Base-by-base conservation (phyloP, 2,329 filamentous ascomycete genomes). In the Chalaropsis ovoidea region DNA sequence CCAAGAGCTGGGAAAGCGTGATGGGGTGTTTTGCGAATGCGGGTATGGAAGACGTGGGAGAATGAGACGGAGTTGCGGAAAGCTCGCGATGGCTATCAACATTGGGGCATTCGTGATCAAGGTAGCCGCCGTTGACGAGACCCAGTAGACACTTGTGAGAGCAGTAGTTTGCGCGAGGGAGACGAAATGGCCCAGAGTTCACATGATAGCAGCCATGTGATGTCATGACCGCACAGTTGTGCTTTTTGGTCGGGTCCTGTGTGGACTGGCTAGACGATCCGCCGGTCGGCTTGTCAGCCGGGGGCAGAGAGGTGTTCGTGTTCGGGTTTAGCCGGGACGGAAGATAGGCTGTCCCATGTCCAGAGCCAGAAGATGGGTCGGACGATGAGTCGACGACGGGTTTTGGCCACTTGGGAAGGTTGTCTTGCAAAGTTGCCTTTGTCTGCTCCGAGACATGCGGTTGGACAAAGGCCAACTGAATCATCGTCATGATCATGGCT, bases 1-100 rank as follows among this genome's bases (percentile, higher is more conserved):
- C 27, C 22, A 19, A 4, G 22, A 41, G 15, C n/a, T 41, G 17
- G 31, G 5, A 5, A 39, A 39, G 6, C 3, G 56, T 19, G n/a
- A 61, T 31, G 15, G 56, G 56, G n/a, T 61, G 56, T 61, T 61
- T 61, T n/a, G 24, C 24, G 15, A 27, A 3, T n/a, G n/a, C n/a
- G n/a, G n/a, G n/a, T n/a, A n/a, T n/a, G n/a, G n/a, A n/a, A n/a
- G n/a, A n/a, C n/a, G n/a, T n/a, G n/a, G n/a, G n/a, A n/a, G n/a
- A n/a, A n/a, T n/a, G n/a, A n/a, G n/a, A n/a, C 13, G 56, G 13
- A 11, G 56, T 2, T 4, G 31, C 1, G 10, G 56, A 31, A 1
- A 27, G 3, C 8, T 45, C 4, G 1, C 43, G 22, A 10, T 61
- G 56, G 17, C 3, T 13, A 27, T 31, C 1, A 39, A 10, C 6